Evolutionary conservation across 352 stramenopile species (phyloP), one percentile per base, ranked within the genome.

Genomic region (Aphanomyces euteiches): DNA sequence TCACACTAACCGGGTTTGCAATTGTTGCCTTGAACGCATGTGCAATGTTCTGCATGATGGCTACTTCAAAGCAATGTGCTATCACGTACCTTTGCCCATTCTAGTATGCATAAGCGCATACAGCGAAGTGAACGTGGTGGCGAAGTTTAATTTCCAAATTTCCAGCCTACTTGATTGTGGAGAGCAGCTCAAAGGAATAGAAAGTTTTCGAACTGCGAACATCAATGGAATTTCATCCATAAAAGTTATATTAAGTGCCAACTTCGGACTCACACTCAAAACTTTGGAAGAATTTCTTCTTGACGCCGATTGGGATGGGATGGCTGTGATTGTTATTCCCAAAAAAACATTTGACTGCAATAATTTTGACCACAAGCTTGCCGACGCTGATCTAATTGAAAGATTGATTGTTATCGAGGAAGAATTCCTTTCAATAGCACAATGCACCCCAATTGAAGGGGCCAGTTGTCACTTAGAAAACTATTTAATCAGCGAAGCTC

Each of bases 121-220:
- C 43, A 12, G 1, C 10, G 17, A 50, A n/a, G 17, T n/a, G 43
- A n/a, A 50, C 10, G 10, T 50, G 17, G 43, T n/a, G 10, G 43
- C 17, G 43, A 50, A 50, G 17, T n/a, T 50, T n/a, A n/a, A 50
- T n/a, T 50, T 50, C 43, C 43, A 50, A 12, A 50, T 50, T 50
- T 50, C 10, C 43, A 12, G 17, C 17, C 43, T 50, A 50, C 43
- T 50, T 2, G 43, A 50, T 50, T 50, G 10, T 50, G 43, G 10
- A 50, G 43, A n/a, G 43, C 28, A 28, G 28, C 28, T 28, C 28
- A 28, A 28, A 28, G 28, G 28, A 28, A 50, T 50, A n/a, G 17
- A 12, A 50, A 50, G 43, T n/a, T n/a, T 50, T n/a, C 17, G 10
- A 50, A 50, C 10, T 2, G 10, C 2, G 43, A 50, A n/a, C 1